Conservation (phyloP, 345 rosid species). For the Firmiana major region DNA sequence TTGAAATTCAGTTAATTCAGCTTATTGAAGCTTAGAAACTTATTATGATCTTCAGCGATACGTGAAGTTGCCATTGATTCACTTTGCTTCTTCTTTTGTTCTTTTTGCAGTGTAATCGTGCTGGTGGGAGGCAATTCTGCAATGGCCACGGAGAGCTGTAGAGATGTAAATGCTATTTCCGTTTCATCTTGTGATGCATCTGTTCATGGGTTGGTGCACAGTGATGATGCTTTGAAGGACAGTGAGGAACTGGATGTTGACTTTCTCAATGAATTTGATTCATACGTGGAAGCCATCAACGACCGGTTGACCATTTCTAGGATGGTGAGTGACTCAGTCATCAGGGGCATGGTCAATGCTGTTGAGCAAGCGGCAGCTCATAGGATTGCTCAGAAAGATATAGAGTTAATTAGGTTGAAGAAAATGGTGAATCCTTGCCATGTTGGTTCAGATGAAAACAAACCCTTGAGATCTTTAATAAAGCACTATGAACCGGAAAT, state of each 20-base stretch:
- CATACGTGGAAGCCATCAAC: slow-evolving; percentile 52
- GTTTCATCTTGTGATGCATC: slow-evolving; percentile 17
- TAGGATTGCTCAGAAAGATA: slow-evolving; percentile 56
- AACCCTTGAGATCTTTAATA: neutral
- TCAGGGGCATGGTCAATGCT: slow-evolving; percentile 66
- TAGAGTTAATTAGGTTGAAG: slow-evolving; percentile 50
- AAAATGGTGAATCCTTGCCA: slow-evolving; percentile 34
- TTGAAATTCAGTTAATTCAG: slow-evolving; percentile 10
- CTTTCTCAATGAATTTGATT: slow-evolving; percentile 56
- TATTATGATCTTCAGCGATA: neutral
- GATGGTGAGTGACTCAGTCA: slow-evolving; percentile 70
- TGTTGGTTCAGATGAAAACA: slow-evolving; percentile 26
- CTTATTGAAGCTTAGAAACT: neutral
- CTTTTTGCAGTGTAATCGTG: slow-evolving; percentile 1
- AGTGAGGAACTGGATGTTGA: slow-evolving; percentile 40
- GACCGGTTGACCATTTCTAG: slow-evolving; percentile 59
- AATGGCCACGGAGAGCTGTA: slow-evolving; percentile 29
- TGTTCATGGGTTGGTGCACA: slow-evolving; percentile 5
- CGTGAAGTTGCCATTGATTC: neutral
- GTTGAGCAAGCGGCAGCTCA: slow-evolving; percentile 63
- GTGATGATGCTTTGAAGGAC: slow-evolving; percentile 31
- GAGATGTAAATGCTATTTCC: slow-evolving; percentile 24
- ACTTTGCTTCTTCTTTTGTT: neutral
- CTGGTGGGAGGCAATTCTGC: slow-evolving; percentile 10
- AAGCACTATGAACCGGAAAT: slow-evolving; percentile 10